phyloP scores from a whole-genome alignment of 805 yeast genomes.

The Metschnikowia peoriensis region DNA sequence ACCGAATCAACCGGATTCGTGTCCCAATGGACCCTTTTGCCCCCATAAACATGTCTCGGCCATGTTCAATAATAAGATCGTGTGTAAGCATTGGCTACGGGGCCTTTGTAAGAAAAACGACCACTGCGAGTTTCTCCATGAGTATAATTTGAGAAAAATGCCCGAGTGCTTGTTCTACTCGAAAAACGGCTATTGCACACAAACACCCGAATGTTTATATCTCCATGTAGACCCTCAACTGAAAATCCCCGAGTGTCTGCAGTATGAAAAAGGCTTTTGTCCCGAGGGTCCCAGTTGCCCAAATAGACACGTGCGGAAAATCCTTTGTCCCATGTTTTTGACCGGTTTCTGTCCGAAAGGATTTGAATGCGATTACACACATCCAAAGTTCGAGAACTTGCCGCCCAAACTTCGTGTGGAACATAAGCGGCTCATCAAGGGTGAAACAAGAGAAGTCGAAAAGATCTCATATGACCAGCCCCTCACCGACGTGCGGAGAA shows the following conservation, averaged over 20 bases:
- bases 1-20: conserved; percentile 56
- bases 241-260: conserved; percentile 83
- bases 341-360: conserved; percentile 96
- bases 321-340: conserved; percentile 73
- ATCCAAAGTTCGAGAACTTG: conserved; percentile 68
- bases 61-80: conserved; percentile 57
- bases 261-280: conserved; percentile 87
- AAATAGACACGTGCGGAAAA: conserved; percentile 74
- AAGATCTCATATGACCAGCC: conserved; percentile 22
- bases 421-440: conserved; percentile 17
- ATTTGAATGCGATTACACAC: conserved; percentile 70
- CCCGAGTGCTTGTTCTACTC: conserved; percentile 92
- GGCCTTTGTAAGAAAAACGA: conserved; percentile 97
- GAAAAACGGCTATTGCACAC: conserved; percentile 83
- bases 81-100: conserved; percentile 97
- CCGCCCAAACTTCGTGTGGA: conserved; percentile 32
- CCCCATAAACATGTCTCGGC: conserved; percentile 78
- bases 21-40: conserved; percentile 85
- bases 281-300: conserved; percentile 86
- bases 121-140: conserved; percentile 94
- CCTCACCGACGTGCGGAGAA: conserved; percentile 16
- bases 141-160: conserved; percentile 89
- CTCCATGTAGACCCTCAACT: conserved; percentile 87
- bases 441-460: conserved; percentile 21
- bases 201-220: conserved; percentile 90